Evolutionary conservation across 306 rosid genomes (phyloP).

Genomic region (Medicago ruthenica): DNA sequence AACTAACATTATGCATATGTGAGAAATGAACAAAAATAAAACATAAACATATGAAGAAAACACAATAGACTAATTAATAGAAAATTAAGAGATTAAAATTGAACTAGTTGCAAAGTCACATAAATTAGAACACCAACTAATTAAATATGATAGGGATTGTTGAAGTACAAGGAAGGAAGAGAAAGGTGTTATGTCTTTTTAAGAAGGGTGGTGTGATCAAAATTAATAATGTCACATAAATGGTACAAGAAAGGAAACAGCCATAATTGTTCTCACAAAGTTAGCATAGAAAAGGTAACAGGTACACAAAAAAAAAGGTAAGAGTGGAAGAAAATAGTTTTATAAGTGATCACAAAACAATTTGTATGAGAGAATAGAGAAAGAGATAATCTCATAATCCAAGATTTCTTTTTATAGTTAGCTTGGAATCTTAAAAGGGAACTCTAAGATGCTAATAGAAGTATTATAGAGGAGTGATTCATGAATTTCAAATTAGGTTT

Average conservation of each 20-base stretch:
- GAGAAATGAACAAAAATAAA: constrained; percentile 30
- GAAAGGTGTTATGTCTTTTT: constrained; percentile 31
- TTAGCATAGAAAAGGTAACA: constrained; percentile 52
- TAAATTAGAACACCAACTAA: constrained; percentile 33
- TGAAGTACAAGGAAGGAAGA: constrained; percentile 37
- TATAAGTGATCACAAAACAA: constrained; percentile 43
- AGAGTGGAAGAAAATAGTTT: constrained; percentile 45
- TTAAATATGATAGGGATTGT: constrained; percentile 36
- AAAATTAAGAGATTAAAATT: constrained; percentile 3
- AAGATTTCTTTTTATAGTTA: neutral
- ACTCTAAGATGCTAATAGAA: constrained; percentile 42
- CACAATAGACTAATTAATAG: no score
- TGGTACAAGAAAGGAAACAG: constrained; percentile 59
- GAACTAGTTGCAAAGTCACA: constrained; percentile 29
- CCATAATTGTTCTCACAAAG: constrained; percentile 74
- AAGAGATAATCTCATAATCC: constrained; percentile 24
- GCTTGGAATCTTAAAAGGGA: constrained; percentile 39
- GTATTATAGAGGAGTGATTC: neutral
- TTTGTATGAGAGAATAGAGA: constrained; percentile 39
- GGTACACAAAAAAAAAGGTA: constrained; percentile 42
- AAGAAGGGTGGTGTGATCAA: constrained; percentile 24
- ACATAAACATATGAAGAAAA: constrained; percentile 31
- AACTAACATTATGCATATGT: constrained; percentile 7
- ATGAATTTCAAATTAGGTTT: neutral
- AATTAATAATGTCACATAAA: constrained; percentile 47